phyloP scores from a whole-genome alignment of 768 basidiomycete species.

The Mycena amicta region DNA sequence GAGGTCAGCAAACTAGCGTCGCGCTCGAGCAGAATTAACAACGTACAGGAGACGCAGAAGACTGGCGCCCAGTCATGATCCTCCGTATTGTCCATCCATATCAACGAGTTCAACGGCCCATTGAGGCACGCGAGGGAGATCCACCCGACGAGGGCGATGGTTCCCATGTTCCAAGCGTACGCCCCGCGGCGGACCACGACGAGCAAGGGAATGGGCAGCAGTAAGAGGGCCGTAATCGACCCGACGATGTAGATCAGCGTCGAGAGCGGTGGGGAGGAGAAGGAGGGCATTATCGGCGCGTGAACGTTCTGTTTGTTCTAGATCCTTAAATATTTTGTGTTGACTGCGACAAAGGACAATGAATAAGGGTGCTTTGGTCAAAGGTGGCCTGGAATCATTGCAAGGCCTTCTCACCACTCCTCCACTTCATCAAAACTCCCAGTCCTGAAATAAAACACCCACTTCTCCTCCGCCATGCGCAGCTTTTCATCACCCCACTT shows the following conservation, averaged over 20 bases:
- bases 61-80: background rate
- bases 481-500: slow-evolving; percentile 17
- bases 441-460: slow-evolving; percentile 16
- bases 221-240: background rate
- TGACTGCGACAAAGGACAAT: background rate
- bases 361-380: background rate
- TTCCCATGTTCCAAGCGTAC: background rate
- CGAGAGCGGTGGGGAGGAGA: background rate
- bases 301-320: too few species aligned
- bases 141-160: background rate
- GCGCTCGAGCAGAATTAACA: background rate
- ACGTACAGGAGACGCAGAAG: background rate
- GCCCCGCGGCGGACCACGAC: background rate
- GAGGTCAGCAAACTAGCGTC: background rate
- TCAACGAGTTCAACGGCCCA: too few species aligned
- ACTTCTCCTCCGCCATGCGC: slow-evolving; percentile 9
- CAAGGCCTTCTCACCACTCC: background rate
- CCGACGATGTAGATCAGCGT: background rate
- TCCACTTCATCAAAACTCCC: background rate
- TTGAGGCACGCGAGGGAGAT: background rate
- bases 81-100: background rate
- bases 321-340: too few species aligned
- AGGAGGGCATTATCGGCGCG: too few species aligned
- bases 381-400: background rate
- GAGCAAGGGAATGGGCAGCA: background rate